Evolutionary conservation across 495 filamentous ascomycete species (phyloP).

Genomic region (Lasiosphaeria miniovina): DNA sequence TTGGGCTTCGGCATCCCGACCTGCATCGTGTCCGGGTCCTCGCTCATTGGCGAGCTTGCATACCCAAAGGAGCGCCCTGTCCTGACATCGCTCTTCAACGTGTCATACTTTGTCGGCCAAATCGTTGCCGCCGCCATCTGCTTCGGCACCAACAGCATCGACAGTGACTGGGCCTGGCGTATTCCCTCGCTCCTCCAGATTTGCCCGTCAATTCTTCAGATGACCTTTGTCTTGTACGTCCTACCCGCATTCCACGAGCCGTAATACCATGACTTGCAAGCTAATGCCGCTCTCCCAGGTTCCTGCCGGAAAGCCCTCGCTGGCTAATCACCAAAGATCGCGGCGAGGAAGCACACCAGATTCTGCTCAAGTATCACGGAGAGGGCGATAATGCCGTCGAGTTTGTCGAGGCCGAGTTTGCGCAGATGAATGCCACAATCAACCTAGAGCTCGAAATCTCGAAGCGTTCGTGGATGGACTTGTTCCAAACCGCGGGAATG

Average conservation of each 20-base stretch:
- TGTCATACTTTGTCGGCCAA: conserved; percentile 60
- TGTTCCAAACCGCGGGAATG: conserved; percentile 54
- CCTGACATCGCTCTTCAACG: conserved; percentile 67
- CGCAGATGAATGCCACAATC: conserved; percentile 59
- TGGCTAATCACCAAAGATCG: conserved; percentile 60
- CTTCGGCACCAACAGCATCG: conserved; percentile 56
- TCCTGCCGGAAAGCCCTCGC: conserved; percentile 59
- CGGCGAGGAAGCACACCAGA: conserved; percentile 53
- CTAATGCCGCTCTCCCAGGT: conserved; percentile 24
- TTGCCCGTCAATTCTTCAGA: conserved; percentile 55
- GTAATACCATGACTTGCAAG: not conserved
- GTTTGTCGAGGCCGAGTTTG: conserved; percentile 59
- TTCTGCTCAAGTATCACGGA: conserved; percentile 60
- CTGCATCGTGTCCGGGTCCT: conserved; percentile 62
- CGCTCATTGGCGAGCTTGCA: conserved; percentile 62
- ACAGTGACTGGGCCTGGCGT: conserved; percentile 60
- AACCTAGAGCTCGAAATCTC: conserved; percentile 53
- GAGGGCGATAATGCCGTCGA: conserved; percentile 54
- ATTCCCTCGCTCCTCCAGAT: conserved; percentile 61
- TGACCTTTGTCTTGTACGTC: conserved; percentile 46
- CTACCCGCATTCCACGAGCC: too few relatives aligned
- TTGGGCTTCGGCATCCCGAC: conserved; percentile 65
- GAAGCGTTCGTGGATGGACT: conserved; percentile 53
- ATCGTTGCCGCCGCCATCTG: conserved; percentile 60
- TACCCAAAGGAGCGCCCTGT: conserved; percentile 66